phyloP scores from a whole-genome alignment of 352 stramenopile genomes.

The Phytophthora cryptogea region DNA sequence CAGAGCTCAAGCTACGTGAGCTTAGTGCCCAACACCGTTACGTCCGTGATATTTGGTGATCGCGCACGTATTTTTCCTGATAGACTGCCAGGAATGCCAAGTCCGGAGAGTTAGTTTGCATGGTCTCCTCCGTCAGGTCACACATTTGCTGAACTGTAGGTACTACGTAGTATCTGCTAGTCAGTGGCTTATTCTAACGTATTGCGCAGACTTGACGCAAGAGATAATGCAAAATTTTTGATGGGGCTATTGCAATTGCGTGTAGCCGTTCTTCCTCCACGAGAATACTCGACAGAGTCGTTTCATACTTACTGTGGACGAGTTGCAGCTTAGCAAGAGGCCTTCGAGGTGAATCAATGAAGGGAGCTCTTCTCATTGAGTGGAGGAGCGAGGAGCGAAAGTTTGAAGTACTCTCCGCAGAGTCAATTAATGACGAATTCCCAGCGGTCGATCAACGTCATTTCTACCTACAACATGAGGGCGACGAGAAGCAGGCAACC shows the following conservation, averaged over 20 bases:
- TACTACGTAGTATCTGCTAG: neutral
- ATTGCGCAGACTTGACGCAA: slow-evolving; percentile 23
- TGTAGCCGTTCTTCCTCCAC: slow-evolving; percentile 13
- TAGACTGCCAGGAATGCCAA: slow-evolving; percentile 5
- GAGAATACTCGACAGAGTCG: slow-evolving; percentile 1
- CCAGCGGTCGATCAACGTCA: neutral
- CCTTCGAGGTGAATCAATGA: neutral
- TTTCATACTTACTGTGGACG: neutral
- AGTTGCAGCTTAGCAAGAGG: neutral
- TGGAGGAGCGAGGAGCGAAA: slow-evolving; percentile 10
- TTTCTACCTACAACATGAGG: neutral
- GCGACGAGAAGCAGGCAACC: slow-evolving; percentile 6
- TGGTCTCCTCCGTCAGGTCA: slow-evolving; percentile 37
- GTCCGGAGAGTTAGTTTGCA: neutral
- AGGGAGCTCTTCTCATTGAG: slow-evolving; percentile 4
- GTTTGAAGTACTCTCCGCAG: slow-evolving; percentile 13
- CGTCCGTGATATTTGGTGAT: slow-evolving; percentile 90
- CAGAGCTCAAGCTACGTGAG: slow-evolving; percentile 59
- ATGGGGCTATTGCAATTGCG: slow-evolving; percentile 3
- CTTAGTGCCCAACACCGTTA: slow-evolving; percentile 82
- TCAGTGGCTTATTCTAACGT: slow-evolving; percentile 7
- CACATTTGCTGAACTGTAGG: neutral
- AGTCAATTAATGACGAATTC: slow-evolving; percentile 14
- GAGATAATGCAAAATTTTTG: slow-evolving; percentile 17
- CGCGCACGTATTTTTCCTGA: slow-evolving; percentile 3